Evolutionary conservation across 129 eudicot species (phyloP).

Genomic region (Escallonia herrerae): DNA sequence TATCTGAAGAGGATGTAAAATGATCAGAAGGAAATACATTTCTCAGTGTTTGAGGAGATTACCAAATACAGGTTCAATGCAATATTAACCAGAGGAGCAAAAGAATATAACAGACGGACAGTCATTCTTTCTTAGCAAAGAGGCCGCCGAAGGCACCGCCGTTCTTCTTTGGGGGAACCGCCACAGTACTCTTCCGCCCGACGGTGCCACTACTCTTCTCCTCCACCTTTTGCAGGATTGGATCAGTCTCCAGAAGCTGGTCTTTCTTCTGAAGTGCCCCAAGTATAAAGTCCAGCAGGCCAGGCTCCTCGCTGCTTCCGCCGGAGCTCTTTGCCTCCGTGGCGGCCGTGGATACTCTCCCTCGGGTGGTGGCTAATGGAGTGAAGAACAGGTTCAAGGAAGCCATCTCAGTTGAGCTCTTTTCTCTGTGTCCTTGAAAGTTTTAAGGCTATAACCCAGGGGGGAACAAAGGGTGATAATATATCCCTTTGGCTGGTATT

Average conservation of each 20-base stretch:
- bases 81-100: background rate
- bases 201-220: conserved; percentile 17
- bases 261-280: conserved; percentile 32
- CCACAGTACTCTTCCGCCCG: conserved; percentile 24
- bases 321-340: conserved; percentile 46
- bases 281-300: conserved; percentile 36
- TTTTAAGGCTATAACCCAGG: background rate
- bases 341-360: conserved; percentile 42
- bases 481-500: too few relatives aligned
- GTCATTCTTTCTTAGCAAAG: conserved; percentile 24
- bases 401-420: conserved; percentile 10
- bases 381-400: conserved; percentile 34
- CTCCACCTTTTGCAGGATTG: conserved; percentile 47
- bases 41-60: too few relatives aligned
- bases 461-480: background rate
- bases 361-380: conserved; percentile 25
- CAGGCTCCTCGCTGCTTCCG: conserved; percentile 33
- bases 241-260: conserved; percentile 45
- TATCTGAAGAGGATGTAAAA: too few relatives aligned
- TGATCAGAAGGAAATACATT: too few relatives aligned
- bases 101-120: background rate
- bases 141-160: conserved; percentile 34
- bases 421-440: background rate
- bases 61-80: too few relatives aligned
- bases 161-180: conserved; percentile 27